These are phyloP conservation scores for Leavenworthia alabamica DNA, from an alignment of 345 rosid species.

Conservation along the genomic window DNA sequence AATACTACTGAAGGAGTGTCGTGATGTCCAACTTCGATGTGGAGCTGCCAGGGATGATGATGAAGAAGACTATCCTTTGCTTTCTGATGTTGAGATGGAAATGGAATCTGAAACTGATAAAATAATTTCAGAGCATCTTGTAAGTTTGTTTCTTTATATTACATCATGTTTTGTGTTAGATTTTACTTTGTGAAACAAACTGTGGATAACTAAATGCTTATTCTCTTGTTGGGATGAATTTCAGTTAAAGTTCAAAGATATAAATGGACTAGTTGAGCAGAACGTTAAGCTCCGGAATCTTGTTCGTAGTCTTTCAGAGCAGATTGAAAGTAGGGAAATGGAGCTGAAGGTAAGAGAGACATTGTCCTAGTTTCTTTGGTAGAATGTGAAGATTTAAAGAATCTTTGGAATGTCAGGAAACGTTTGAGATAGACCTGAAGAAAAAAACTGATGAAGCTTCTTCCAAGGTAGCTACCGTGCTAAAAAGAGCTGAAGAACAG, in stretches of 20 bases:
- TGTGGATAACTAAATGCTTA: slow-evolving; percentile 10
- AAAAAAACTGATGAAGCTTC: slow-evolving; percentile 74
- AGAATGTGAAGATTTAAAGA: slow-evolving; percentile 1
- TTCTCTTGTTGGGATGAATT: slow-evolving; percentile 25
- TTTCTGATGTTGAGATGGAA: slow-evolving; percentile 42
- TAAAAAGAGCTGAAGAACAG: slow-evolving; percentile 92
- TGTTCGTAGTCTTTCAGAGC: slow-evolving; percentile 72
- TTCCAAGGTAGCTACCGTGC: slow-evolving; percentile 67
- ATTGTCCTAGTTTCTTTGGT: not conserved
- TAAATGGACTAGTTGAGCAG: slow-evolving; percentile 92
- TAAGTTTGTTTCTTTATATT: slow-evolving; percentile 30
- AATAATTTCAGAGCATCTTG: slow-evolving; percentile 69
- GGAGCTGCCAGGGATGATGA: slow-evolving; percentile 50
- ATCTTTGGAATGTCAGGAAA: slow-evolving; percentile 49
- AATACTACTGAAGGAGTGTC: slow-evolving; percentile 87
- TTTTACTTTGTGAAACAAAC: not conserved
- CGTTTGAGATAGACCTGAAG: slow-evolving; percentile 56
- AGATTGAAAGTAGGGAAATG: slow-evolving; percentile 60
- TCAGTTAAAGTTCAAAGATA: slow-evolving; percentile 87
- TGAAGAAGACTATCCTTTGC: slow-evolving; percentile 34
- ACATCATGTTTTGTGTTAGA: slow-evolving; percentile 8
- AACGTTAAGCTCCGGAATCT: slow-evolving; percentile 90
- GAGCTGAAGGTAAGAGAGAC: slow-evolving; percentile 65
- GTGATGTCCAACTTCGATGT: slow-evolving; percentile 84
- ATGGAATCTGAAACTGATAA: slow-evolving; percentile 57